phyloP scores from a whole-genome alignment of 192 early-diverging fungal genomes.

The Backusella australiensis region DNA sequence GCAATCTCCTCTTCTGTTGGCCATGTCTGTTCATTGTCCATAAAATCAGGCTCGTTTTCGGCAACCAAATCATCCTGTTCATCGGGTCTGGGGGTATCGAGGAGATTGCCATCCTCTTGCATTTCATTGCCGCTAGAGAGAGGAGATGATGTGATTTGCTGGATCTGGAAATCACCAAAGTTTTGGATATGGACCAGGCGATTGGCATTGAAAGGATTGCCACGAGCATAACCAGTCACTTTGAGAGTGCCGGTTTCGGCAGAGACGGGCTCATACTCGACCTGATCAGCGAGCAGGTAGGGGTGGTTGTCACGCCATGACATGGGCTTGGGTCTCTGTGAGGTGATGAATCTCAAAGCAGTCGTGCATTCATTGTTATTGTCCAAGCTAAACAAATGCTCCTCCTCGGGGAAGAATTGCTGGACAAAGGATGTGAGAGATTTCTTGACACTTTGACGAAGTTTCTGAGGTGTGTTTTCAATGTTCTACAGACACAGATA shows the following conservation, averaged over 20 bases:
- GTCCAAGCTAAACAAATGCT: conserved; percentile 67
- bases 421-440: conserved; percentile 82
- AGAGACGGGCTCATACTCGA: conserved; percentile 62
- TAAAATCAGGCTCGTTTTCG: conserved; percentile 84
- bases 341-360: conserved; percentile 74
- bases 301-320: conserved; percentile 85
- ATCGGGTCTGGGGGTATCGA: conserved; percentile 69
- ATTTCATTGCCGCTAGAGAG: conserved; percentile 11
- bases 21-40: conserved; percentile 98
- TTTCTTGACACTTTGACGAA: conserved; percentile 74
- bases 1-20: conserved; percentile 94
- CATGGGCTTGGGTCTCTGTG: conserved; percentile 74
- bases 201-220: conserved; percentile 84
- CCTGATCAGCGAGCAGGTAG: conserved; percentile 83
- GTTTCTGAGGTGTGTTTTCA: conserved; percentile 58
- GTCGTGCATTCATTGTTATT: conserved; percentile 58
- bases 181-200: conserved; percentile 89
- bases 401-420: conserved; percentile 85
- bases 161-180: conserved; percentile 93
- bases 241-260: conserved; percentile 59
- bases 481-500: conserved; percentile 51
- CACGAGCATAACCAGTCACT: conserved; percentile 87
- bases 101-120: conserved; percentile 42
- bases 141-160: conserved; percentile 39
- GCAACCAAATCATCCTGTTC: conserved; percentile 78